Conservation (phyloP, 1,139 yeast genomes). For the Yamadazyma pseudoaaseri region DNA sequence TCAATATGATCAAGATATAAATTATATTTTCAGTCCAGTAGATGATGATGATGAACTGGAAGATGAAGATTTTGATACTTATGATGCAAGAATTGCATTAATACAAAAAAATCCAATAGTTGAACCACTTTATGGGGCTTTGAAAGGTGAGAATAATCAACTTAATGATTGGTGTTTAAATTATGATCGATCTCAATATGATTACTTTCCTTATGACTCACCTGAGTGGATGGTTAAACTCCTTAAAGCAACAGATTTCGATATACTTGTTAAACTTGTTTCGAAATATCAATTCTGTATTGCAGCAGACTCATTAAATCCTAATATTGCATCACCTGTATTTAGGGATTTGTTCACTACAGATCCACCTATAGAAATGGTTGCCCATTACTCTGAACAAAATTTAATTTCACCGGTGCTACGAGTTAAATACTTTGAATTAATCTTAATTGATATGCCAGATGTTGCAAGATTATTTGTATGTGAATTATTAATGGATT, state of each 20-base stretch:
- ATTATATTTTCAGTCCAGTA: slow-evolving; percentile 53
- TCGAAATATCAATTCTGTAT: background rate
- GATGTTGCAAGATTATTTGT: slow-evolving; percentile 52
- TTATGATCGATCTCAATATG: background rate
- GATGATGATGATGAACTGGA: slow-evolving; percentile 29
- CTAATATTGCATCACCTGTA: background rate
- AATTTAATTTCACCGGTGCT: slow-evolving; percentile 40
- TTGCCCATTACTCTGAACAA: slow-evolving; percentile 2
- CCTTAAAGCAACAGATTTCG: background rate
- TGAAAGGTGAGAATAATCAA: background rate
- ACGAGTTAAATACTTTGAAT: slow-evolving; percentile 39
- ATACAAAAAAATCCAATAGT: background rate
- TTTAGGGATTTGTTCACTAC: slow-evolving; percentile 17
- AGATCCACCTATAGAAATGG: slow-evolving; percentile 20
- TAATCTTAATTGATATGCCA: slow-evolving; percentile 34
- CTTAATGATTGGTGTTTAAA: background rate
- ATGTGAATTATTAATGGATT: slow-evolving; percentile 69
- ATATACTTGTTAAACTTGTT: background rate
- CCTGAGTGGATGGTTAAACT: background rate
- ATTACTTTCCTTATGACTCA: background rate
- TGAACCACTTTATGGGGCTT: background rate
- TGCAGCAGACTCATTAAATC: background rate
- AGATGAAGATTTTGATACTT: slow-evolving; percentile 1
- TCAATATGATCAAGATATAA: slow-evolving; percentile 68
- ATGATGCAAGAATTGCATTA: background rate